Percentiles rank a stretch among this genome's conserved stretches.
Evolutionary conservation across 805 yeast species (phyloP).

Genomic region (Zygosaccharomyces gambellarensis): DNA sequence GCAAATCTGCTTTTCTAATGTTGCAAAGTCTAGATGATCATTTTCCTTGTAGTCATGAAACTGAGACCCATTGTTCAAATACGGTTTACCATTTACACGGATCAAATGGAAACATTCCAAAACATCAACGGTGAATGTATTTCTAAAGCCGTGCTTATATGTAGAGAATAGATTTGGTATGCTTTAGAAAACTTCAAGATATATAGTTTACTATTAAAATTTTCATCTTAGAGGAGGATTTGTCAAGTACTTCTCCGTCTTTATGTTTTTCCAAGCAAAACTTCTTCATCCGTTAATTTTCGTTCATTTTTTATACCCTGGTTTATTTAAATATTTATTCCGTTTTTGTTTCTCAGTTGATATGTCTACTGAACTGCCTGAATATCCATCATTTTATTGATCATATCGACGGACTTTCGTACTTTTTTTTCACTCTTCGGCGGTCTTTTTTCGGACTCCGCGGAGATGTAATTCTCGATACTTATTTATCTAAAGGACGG

Average conservation of each 20-base stretch:
- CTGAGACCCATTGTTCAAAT: not conserved
- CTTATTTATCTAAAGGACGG: no score
- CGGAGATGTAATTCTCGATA: no score
- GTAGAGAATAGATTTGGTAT: not conserved
- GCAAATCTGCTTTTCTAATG: not conserved
- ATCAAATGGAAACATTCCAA: constrained; percentile 15
- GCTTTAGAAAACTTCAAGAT: not conserved
- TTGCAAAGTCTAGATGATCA: not conserved
- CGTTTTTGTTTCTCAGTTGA: not conserved
- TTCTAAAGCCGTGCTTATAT: constrained; percentile 15
- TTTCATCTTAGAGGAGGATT: not conserved
- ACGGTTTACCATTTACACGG: constrained; percentile 7
- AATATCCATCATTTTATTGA: not conserved
- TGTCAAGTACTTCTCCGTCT: not conserved
- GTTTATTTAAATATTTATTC: not conserved
- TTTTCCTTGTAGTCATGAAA: not conserved
- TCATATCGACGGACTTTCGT: no score
- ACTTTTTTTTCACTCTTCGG: no score
- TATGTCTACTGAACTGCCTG: not conserved
- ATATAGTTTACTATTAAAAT: not conserved
- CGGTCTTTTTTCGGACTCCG: no score
- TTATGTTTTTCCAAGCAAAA: not conserved
- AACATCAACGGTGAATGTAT: constrained; percentile 25
- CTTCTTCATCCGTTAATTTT: not conserved
- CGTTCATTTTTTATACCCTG: not conserved